A percentile compares a stretch with the other conserved stretches of the same genome.
Evolutionary conservation across 169 alveolate species (phyloP).

Genomic region (Cyclospora cayetanensis): DNA sequence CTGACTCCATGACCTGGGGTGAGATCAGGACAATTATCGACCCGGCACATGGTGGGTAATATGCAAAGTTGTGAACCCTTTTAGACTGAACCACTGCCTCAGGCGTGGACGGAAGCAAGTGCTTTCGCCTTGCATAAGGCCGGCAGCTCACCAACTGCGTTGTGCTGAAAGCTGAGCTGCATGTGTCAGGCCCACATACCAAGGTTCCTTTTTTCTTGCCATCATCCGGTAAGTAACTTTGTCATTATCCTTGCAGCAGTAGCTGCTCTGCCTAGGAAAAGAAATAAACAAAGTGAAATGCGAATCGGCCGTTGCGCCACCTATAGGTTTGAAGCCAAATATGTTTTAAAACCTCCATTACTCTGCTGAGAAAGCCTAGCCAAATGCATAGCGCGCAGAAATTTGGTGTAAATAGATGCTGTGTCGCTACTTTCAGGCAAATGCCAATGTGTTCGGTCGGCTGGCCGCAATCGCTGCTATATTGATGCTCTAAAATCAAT

Average conservation of each 20-base stretch:
- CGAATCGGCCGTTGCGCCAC: too few relatives aligned
- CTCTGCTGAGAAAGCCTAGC: too few relatives aligned
- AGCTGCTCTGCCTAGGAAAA: too few relatives aligned
- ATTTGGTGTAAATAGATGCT: neutral
- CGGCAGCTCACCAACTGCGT: too few relatives aligned
- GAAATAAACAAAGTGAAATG: too few relatives aligned
- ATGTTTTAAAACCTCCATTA: too few relatives aligned
- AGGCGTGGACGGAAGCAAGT: neutral
- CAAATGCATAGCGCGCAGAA: too few relatives aligned
- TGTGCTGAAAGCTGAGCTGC: too few relatives aligned
- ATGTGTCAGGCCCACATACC: constrained; percentile 57
- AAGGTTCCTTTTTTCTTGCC: constrained; percentile 52
- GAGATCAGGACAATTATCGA: constrained; percentile 14
- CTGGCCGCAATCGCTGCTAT: constrained; percentile 46
- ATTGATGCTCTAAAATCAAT: constrained; percentile 66
- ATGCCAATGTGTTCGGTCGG: constrained; percentile 52
- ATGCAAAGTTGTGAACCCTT: neutral
- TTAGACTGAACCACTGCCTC: neutral
- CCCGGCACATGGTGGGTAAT: constrained; percentile 33
- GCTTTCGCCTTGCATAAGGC: neutral
- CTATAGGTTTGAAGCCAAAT: too few relatives aligned
- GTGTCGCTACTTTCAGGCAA: constrained; percentile 10
- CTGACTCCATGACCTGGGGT: constrained; percentile 19
- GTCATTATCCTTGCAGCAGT: neutral
- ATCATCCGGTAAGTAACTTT: constrained; percentile 14